Evolutionary conservation across 108 stramenopile genomes (phyloP).

Genomic region (Fragilaria radians): DNA sequence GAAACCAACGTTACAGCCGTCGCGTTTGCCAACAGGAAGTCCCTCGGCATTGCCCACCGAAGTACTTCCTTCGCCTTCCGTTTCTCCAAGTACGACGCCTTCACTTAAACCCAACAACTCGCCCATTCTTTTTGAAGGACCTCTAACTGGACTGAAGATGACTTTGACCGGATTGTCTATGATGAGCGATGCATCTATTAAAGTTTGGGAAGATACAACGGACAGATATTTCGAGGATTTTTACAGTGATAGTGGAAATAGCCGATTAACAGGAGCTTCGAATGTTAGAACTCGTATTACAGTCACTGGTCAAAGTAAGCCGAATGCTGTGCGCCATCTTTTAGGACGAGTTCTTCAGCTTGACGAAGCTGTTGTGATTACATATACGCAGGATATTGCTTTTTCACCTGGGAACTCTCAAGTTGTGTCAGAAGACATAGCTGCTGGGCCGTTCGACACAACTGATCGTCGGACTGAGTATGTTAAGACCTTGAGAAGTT

Average conservation of each 20-base stretch:
- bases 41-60: background rate
- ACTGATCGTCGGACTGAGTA: slow-evolving; percentile 1
- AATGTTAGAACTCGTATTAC: slow-evolving; percentile 9
- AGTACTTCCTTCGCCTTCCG: background rate
- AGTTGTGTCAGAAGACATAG: background rate
- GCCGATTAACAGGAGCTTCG: background rate
- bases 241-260: slow-evolving; percentile 1
- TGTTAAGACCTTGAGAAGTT: slow-evolving; percentile 1
- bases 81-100: slow-evolving; percentile 5
- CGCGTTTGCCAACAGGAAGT: slow-evolving; percentile 7
- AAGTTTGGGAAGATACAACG: slow-evolving; percentile 16
- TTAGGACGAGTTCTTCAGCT: background rate
- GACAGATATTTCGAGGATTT: slow-evolving; percentile 13
- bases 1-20: background rate
- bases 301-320: background rate
- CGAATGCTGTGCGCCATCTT: background rate
- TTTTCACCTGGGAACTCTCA: background rate
- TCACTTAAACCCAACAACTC: slow-evolving; percentile 4
- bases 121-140: background rate
- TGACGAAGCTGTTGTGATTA: background rate
- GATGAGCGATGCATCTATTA: slow-evolving; percentile 2
- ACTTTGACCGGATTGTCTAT: background rate
- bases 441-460: slow-evolving; percentile 5
- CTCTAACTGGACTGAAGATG: background rate
- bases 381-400: slow-evolving; percentile 15